Evolutionary conservation across 768 basidiomycete genomes (phyloP).

Genomic region (Boletus huronensis): DNA sequence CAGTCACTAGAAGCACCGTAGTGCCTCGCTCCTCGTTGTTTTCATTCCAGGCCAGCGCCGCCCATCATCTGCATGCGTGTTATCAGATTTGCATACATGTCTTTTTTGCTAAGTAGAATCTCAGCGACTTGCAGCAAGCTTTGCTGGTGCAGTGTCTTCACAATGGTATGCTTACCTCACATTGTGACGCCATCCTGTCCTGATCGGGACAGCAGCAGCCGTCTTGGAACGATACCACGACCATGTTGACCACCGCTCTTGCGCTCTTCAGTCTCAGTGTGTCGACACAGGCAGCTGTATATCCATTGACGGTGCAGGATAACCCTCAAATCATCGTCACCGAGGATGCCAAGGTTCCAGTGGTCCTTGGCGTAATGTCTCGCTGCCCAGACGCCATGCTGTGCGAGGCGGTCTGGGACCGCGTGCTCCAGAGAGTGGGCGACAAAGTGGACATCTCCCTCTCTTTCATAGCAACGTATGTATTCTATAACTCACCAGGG

Average conservation of each 20-base stretch:
- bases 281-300: conserved; percentile 11
- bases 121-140: conserved; percentile 1
- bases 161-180: conserved; percentile 21
- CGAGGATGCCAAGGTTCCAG: conserved; percentile 42
- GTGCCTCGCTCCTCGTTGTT: conserved; percentile 30
- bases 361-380: conserved; percentile 62
- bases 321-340: conserved; percentile 7
- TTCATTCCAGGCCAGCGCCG: conserved; percentile 22
- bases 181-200: conserved; percentile 25
- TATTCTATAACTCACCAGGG: conserved; percentile 1
- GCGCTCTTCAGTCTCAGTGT: conserved; percentile 16
- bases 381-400: conserved; percentile 79
- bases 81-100: conserved; percentile 13
- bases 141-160: background rate
- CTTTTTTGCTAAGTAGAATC: conserved; percentile 3
- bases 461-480: conserved; percentile 70
- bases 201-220: background rate
- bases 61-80: conserved; percentile 11
- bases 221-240: conserved; percentile 13
- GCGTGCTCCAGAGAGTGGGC: conserved; percentile 58
- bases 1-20: conserved; percentile 33
- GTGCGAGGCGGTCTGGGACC: conserved; percentile 76
- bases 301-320: conserved; percentile 23
- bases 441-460: conserved; percentile 67
- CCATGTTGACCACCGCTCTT: conserved; percentile 20